Evolutionary conservation across 768 basidiomycete genomes (phyloP).

Genomic region (Phanerochaete carnosa): DNA sequence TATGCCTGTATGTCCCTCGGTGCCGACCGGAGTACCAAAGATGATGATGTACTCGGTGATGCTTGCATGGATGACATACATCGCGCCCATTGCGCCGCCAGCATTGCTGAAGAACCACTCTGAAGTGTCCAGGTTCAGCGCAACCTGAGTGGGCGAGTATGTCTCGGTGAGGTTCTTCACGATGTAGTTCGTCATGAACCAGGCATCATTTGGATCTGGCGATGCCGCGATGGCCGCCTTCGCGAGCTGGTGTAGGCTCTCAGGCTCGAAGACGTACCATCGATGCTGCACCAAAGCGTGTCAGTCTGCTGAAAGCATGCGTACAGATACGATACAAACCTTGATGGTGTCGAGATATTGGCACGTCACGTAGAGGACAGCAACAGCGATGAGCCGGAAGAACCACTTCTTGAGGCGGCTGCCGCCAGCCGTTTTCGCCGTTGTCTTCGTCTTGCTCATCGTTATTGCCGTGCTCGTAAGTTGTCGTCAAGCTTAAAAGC

Average conservation of each 20-base stretch:
- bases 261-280: conserved; percentile 86
- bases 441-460: conserved; percentile 7
- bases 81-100: conserved; percentile 96
- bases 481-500: background rate
- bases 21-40: conserved; percentile 94
- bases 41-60: conserved; percentile 97
- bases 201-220: conserved; percentile 50
- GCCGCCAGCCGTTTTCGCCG: background rate
- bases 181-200: conserved; percentile 79
- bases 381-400: conserved; percentile 22
- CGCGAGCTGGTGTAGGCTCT: conserved; percentile 67
- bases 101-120: conserved; percentile 99
- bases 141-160: conserved; percentile 58
- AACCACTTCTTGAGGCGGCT: conserved; percentile 31
- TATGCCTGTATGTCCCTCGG: conserved; percentile 92
- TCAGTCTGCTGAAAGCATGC: background rate
- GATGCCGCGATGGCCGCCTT: conserved; percentile 67
- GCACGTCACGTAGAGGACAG: conserved; percentile 34
- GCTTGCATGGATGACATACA: conserved; percentile 96
- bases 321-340: conserved; percentile 31
- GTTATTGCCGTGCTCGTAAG: background rate
- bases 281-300: conserved; percentile 48
- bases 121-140: conserved; percentile 49
- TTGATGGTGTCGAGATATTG: conserved; percentile 64
- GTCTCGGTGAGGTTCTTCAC: conserved; percentile 72